Percentiles rank a stretch among this genome's conserved stretches.
phyloP scores from a whole-genome alignment of 2,329 filamentous ascomycete genomes.

The Atkinsonella hypoxylon region DNA sequence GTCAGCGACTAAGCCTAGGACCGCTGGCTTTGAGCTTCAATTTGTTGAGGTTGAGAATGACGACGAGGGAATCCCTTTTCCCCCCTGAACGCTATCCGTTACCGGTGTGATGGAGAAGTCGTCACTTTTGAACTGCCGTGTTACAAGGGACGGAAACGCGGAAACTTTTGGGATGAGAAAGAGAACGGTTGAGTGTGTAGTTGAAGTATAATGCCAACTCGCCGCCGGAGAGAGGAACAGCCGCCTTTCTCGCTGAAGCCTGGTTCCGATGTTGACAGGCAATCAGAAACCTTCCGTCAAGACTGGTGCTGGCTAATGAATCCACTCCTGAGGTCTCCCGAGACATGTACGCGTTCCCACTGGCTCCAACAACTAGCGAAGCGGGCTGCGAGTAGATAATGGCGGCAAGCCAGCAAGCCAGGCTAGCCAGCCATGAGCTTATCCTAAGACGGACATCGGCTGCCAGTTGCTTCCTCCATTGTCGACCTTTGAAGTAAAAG shows the following conservation, averaged over 20 bases:
- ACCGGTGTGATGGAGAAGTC: slow-evolving; percentile 1
- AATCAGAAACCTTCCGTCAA: slow-evolving; percentile 8
- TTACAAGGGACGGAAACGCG: slow-evolving; percentile 1
- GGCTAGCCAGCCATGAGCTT: slow-evolving; percentile 8
- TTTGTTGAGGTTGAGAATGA: not conserved
- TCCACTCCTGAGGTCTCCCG: slow-evolving; percentile 12
- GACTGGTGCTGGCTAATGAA: slow-evolving; percentile 7
- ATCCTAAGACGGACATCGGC: slow-evolving; percentile 10
- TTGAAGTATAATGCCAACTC: slow-evolving; percentile 3
- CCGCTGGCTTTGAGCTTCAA: not conserved
- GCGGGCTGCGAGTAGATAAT: slow-evolving; percentile 7
- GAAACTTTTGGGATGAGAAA: not conserved
- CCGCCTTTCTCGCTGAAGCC: not conserved
- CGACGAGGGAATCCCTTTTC: not conserved
- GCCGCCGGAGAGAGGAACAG: not conserved
- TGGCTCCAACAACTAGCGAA: slow-evolving; percentile 4
- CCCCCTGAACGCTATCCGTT: slow-evolving; percentile 2
- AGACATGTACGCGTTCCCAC: slow-evolving; percentile 16
- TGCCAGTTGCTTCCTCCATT: slow-evolving; percentile 3
- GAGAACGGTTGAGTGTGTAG: not conserved
- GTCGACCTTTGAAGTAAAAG: slow-evolving; percentile 5
- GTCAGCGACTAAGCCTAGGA: not conserved
- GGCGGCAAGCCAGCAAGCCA: slow-evolving; percentile 4
- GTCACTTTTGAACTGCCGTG: not conserved
- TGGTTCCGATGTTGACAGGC: slow-evolving; percentile 6